phyloP scores from a whole-genome alignment of 2,329 filamentous ascomycete species.

The Penicillium sp. region DNA sequence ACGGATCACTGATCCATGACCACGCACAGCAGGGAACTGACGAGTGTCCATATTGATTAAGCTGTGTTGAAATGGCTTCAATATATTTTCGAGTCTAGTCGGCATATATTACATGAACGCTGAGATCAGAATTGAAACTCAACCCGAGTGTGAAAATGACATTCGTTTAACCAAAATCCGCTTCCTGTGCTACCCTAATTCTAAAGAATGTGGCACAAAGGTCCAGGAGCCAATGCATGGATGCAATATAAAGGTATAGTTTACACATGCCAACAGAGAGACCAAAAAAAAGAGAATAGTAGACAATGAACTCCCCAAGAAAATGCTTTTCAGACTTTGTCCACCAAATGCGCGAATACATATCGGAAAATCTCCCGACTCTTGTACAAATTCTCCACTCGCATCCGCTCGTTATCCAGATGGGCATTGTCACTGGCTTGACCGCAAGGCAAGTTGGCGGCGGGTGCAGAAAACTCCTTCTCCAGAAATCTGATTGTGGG shows the following conservation, averaged over 20 bases:
- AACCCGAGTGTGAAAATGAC: neutral
- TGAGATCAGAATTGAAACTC: no score
- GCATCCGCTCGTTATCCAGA: conserved; percentile 90
- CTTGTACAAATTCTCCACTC: conserved; percentile 85
- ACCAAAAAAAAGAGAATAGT: neutral
- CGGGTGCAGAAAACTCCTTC: conserved; percentile 88
- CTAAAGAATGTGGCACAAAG: neutral
- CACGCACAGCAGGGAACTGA: no score
- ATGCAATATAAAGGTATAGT: conserved; percentile 1
- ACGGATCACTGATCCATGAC: no score
- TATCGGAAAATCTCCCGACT: conserved; percentile 87
- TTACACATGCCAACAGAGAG: conserved; percentile 4
- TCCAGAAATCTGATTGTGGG: conserved; percentile 92
- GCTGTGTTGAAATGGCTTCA: no score
- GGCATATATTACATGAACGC: no score
- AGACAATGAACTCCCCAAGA: neutral
- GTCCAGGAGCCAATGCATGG: neutral
- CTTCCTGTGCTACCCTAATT: neutral
- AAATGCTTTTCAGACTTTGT: conserved; percentile 24
- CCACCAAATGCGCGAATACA: conserved; percentile 73
- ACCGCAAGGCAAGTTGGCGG: conserved; percentile 90
- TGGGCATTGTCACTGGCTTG: conserved; percentile 94
- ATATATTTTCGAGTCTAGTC: no score
- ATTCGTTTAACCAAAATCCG: neutral
- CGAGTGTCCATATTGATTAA: no score